Evolutionary conservation across 371 early-diverging fungal species (phyloP).

Genomic region (Cokeromyces recurvatus): DNA sequence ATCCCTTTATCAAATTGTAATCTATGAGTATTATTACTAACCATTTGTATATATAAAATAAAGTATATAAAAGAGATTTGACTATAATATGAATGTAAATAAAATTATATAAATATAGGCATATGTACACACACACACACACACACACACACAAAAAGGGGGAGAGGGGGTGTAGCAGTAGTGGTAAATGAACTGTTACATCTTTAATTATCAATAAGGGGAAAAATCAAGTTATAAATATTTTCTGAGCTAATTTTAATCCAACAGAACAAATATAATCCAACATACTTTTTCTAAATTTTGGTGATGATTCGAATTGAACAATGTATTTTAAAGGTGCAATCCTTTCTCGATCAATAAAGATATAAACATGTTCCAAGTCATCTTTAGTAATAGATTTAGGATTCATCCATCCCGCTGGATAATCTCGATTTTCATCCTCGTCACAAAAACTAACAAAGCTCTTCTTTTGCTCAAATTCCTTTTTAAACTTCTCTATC

Average conservation of each 20-base stretch:
- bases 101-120: too few species aligned
- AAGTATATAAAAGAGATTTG: constrained; percentile 3
- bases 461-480: constrained; percentile 4
- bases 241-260: constrained; percentile 10
- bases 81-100: too few species aligned
- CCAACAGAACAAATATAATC: constrained; percentile 22
- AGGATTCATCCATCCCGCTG: constrained; percentile 21
- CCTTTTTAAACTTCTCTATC: constrained; percentile 9
- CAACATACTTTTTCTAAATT: background rate
- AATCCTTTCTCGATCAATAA: constrained; percentile 6
- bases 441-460: constrained; percentile 13
- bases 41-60: too few species aligned
- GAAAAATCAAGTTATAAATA: constrained; percentile 3
- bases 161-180: too few species aligned
- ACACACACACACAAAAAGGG: too few species aligned
- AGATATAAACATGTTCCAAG: constrained; percentile 6
- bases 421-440: background rate
- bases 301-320: background rate
- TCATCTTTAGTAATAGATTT: background rate
- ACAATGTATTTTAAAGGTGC: constrained; percentile 8
- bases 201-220: too few species aligned
- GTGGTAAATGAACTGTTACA: too few species aligned
- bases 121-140: too few species aligned
- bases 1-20: constrained; percentile 27
- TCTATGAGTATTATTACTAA: background rate